These are phyloP conservation scores for Mycena indigotica DNA, from an alignment of 768 basidiomycete genomes.

Conservation along the genomic window DNA sequence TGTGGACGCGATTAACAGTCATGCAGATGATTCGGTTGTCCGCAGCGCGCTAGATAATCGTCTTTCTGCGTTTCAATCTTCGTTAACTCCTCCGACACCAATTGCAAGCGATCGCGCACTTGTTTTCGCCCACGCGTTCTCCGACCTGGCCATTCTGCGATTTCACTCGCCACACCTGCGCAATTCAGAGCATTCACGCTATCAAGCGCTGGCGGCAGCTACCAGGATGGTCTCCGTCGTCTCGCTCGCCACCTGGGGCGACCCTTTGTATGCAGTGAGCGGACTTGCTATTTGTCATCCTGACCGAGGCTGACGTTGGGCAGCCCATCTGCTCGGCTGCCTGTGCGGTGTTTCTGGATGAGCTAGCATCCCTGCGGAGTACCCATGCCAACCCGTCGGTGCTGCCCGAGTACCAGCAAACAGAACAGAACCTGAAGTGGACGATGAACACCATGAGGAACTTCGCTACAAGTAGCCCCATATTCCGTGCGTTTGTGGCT, in stretches of 20 bases:
- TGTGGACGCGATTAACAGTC: too few species aligned
- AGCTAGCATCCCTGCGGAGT: neutral
- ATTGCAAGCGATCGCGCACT: neutral
- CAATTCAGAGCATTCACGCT: slow-evolving; percentile 1
- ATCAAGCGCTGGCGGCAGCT: slow-evolving; percentile 9
- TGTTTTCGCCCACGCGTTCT: slow-evolving; percentile 9
- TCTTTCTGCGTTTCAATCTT: slow-evolving; percentile 7
- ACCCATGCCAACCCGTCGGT: neutral
- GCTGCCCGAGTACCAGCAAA: neutral
- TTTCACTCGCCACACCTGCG: slow-evolving; percentile 9
- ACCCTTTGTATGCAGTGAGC: neutral
- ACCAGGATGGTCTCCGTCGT: slow-evolving; percentile 3
- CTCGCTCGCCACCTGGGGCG: slow-evolving; percentile 5
- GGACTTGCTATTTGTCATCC: neutral
- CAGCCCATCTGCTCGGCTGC: slow-evolving; percentile 4
- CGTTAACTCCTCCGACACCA: slow-evolving; percentile 4
- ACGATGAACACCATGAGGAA: slow-evolving; percentile 14
- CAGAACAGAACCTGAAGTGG: slow-evolving; percentile 2
- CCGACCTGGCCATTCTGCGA: slow-evolving; percentile 12
- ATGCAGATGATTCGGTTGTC: too few species aligned
- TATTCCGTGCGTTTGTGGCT: slow-evolving; percentile 12
- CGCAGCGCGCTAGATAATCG: slow-evolving; percentile 3
- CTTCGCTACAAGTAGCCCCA: slow-evolving; percentile 13
- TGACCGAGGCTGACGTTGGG: neutral
- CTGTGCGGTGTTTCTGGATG: slow-evolving; percentile 9